Percentiles rank a stretch among this genome's conserved stretches.
phyloP scores from a whole-genome alignment of 805 yeast genomes.

The Millerago galiae region DNA sequence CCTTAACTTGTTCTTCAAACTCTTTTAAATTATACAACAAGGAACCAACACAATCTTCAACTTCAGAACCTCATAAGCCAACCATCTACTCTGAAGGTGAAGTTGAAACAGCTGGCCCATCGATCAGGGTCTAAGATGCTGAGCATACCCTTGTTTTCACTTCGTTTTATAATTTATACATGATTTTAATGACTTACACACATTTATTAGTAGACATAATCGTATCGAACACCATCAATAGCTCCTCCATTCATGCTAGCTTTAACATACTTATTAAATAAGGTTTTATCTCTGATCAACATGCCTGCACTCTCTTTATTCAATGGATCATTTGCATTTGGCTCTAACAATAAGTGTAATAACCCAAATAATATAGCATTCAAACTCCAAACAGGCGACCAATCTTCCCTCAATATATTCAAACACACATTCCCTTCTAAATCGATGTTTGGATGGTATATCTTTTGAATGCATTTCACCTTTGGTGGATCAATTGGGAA shows the following conservation, averaged over 20 bases:
- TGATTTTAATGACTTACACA: not conserved
- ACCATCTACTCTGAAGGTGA: conserved; percentile 26
- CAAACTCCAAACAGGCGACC: conserved; percentile 89
- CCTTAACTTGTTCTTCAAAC: conserved; percentile 9
- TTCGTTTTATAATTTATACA: not conserved
- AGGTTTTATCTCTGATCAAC: conserved; percentile 36
- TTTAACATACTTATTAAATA: conserved; percentile 52
- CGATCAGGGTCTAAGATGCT: conserved; percentile 17
- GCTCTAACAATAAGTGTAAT: conserved; percentile 79
- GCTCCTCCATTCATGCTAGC: conserved; percentile 68
- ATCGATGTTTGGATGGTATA: conserved; percentile 94
- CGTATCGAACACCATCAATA: conserved; percentile 54
- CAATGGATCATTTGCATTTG: conserved; percentile 87
- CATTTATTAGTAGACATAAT: conserved; percentile 38
- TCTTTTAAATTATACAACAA: conserved; percentile 20
- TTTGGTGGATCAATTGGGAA: conserved; percentile 94
- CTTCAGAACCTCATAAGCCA: conserved; percentile 17
- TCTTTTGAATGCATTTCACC: conserved; percentile 60
- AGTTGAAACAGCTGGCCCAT: conserved; percentile 27
- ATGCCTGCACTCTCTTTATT: conserved; percentile 82
- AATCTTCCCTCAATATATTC: conserved; percentile 87
- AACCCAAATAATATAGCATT: conserved; percentile 80
- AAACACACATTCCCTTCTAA: conserved; percentile 85
- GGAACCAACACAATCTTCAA: conserved; percentile 12
- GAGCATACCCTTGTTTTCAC: not conserved